Base-by-base conservation (phyloP, 352 stramenopile species). In the Pythium sp. region DNA sequence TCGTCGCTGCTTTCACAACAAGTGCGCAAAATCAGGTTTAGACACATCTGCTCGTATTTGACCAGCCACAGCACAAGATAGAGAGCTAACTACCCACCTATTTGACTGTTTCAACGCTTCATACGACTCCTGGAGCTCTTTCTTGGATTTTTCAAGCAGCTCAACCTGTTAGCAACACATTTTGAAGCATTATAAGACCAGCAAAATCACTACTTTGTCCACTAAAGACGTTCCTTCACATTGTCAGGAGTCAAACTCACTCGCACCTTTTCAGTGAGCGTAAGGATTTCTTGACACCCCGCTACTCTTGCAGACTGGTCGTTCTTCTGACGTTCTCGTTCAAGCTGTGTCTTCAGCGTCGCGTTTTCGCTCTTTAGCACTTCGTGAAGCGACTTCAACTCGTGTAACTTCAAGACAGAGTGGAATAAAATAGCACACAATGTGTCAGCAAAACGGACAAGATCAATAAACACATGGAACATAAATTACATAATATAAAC, bases 341-440 rank as follows among this genome's bases (percentile, higher is more conserved):
- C 70, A 9, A 90, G 58, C 55, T 88, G 71, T 49, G 76, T 62
- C 62, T 84, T 85, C 9, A 92, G 63, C 0, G 73, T 77, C 26
- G 66, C 67, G n/a, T 86, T 81, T 54, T 91, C 80, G 30, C 75
- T 74, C 26, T 77, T 83, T n/a, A 78, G 58, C 7, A 75, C 71
- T 59, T 86, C 74, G 15, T 87, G 64, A 15, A 79, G 68, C 3
- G 80, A 76, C 47, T 92, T 94, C 11, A 82, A 46, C 70, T 92
- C 86, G 12, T 56, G 68, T 41, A 94, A 51, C 86, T 93, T 53
- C n/a, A 64, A 6, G 66, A 22, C 43, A 28, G 36, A 65, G 8
- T 67, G 24, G 22, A 8, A n/a, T 7, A 49, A n/a, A 6, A 49
- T 8, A n/a, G 41, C 14, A n/a, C 32, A 58, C 30, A 4, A 32